phyloP scores from a whole-genome alignment of 1,284 basidiomycete species.

The Irpex sp. region DNA sequence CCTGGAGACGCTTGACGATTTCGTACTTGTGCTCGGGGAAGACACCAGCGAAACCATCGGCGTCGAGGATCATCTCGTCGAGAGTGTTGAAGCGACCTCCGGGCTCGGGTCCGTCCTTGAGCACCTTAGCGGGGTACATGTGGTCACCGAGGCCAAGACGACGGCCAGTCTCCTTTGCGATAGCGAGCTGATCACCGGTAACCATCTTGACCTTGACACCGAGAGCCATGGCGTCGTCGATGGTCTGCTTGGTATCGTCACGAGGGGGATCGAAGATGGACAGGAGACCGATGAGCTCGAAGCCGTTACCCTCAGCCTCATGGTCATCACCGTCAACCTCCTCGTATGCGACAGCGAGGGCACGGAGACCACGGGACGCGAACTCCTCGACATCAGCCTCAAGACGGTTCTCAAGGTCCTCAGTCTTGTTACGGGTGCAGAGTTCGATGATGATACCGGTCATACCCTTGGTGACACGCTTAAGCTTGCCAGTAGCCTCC shows the following conservation, averaged over 20 bases:
- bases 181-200: slow-evolving; percentile 98
- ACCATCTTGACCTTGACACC: slow-evolving; percentile 99
- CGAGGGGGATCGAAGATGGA: slow-evolving; percentile 98
- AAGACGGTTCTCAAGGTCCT: slow-evolving; percentile 85
- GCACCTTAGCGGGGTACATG: slow-evolving; percentile 95
- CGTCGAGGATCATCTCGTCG: slow-evolving; percentile 93
- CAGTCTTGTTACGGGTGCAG: slow-evolving; percentile 95
- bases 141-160: slow-evolving; percentile 95
- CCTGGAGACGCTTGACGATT: slow-evolving; percentile 92
- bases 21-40: slow-evolving; percentile 97
- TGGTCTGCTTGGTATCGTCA: slow-evolving; percentile 98
- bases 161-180: slow-evolving; percentile 98
- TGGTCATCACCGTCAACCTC: slow-evolving; percentile 82
- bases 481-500: slow-evolving; percentile 89
- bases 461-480: slow-evolving; percentile 99
- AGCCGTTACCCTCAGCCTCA: slow-evolving; percentile 89
- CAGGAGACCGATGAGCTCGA: slow-evolving; percentile 95
- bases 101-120: slow-evolving; percentile 86
- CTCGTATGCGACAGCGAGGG: slow-evolving; percentile 94
- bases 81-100: slow-evolving; percentile 77
- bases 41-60: slow-evolving; percentile 91
- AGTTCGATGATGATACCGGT: slow-evolving; percentile 95
- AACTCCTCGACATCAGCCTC: slow-evolving; percentile 97
- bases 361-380: slow-evolving; percentile 94
- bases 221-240: slow-evolving; percentile 93